Conservation (phyloP, 2,329 filamentous ascomycete genomes). For the Pseudogymnoascus sp. region DNA sequence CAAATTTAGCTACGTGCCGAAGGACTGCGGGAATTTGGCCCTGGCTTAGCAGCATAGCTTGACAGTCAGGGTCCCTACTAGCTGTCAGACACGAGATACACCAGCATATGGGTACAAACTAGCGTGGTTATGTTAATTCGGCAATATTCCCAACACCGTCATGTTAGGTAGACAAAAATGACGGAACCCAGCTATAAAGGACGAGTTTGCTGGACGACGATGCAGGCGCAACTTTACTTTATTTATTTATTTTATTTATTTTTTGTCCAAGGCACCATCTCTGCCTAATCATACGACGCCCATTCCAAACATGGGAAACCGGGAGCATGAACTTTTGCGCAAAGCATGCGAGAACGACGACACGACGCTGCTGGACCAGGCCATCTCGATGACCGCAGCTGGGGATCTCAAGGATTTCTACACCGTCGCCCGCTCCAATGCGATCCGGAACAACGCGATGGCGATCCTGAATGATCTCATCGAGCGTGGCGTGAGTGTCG, state of each 20-base stretch:
- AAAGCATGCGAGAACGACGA: slow-evolving; percentile 10
- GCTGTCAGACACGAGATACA: not conserved
- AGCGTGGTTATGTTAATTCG: not conserved
- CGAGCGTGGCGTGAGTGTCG: slow-evolving; percentile 9
- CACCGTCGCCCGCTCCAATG: not conserved
- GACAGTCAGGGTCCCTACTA: not conserved
- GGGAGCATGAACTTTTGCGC: not conserved
- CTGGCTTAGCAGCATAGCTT: not conserved
- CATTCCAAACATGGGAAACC: not conserved
- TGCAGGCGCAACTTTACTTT: too few relatives aligned
- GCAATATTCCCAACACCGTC: not conserved
- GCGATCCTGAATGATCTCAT: slow-evolving; percentile 10
- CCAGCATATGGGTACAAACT: not conserved
- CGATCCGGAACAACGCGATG: not conserved
- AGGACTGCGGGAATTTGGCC: not conserved
- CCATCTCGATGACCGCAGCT: not conserved
- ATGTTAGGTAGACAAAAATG: too few relatives aligned
- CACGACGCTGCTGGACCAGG: not conserved
- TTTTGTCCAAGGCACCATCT: too few relatives aligned
- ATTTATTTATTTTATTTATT: too few relatives aligned
- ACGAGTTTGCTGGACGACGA: too few relatives aligned
- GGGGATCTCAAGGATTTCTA: not conserved
- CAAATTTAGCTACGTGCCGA: too few relatives aligned
- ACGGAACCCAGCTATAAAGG: too few relatives aligned
- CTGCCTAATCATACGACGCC: too few relatives aligned